Conservation (phyloP, 2,329 filamentous ascomycete species). For the Botrytis medusae region DNA sequence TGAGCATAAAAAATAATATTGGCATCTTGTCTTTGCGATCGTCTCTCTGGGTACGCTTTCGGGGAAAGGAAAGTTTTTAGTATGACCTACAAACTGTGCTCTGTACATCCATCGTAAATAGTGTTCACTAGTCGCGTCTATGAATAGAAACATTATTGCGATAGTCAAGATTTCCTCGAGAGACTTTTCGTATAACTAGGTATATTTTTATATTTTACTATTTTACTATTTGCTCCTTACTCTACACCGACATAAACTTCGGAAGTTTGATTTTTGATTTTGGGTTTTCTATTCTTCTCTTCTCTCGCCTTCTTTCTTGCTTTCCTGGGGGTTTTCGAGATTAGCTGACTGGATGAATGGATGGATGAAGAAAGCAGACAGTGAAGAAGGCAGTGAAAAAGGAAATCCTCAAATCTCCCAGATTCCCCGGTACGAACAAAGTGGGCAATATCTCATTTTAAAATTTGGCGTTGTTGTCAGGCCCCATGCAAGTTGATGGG, state of each 20-base stretch:
- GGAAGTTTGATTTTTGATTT: neutral
- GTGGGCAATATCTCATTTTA: constrained; percentile 20
- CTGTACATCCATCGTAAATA: neutral
- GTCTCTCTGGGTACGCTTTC: neutral
- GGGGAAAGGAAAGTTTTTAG: too few relatives aligned
- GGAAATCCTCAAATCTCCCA: neutral
- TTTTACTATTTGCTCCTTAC: too few relatives aligned
- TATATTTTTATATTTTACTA: neutral
- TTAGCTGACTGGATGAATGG: neutral
- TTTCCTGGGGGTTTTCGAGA: neutral
- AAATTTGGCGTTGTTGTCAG: neutral
- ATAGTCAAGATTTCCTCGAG: neutral
- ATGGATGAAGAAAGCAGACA: neutral
- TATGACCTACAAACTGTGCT: too few relatives aligned
- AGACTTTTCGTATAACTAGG: neutral
- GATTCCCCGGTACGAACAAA: neutral
- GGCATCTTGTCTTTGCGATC: neutral
- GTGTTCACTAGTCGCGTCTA: neutral
- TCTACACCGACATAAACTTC: neutral
- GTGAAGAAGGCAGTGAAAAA: neutral
- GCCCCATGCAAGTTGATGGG: neutral
- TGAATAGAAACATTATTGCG: neutral
- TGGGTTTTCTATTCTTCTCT: neutral
- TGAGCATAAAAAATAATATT: neutral
- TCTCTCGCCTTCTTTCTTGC: neutral